Conservation (phyloP, 2,329 filamentous ascomycete genomes). For the Lasiodiplodia citricola region DNA sequence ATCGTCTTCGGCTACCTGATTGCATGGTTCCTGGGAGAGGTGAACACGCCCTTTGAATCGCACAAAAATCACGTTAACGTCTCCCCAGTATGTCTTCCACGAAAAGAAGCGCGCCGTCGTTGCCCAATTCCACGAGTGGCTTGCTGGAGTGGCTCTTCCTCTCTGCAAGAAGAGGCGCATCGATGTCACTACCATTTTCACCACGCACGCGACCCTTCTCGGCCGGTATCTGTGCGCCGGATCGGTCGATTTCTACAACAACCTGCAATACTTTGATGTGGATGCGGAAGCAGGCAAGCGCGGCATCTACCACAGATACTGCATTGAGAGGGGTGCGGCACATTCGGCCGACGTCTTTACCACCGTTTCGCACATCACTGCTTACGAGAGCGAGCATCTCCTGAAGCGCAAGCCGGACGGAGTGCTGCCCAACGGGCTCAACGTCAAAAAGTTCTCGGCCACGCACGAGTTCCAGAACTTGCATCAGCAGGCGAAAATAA, state of each 20-base stretch:
- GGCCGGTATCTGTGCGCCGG: conserved; percentile 96
- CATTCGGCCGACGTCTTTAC: conserved; percentile 97
- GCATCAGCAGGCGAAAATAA: conserved; percentile 94
- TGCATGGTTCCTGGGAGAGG: conserved; percentile 97
- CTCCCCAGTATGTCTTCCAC: conserved; percentile 80
- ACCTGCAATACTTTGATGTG: conserved; percentile 94
- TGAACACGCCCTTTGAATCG: conserved; percentile 49
- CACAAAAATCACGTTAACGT: conserved; percentile 30
- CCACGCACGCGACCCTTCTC: conserved; percentile 93
- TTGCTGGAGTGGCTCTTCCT: conserved; percentile 90
- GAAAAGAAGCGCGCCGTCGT: conserved; percentile 92
- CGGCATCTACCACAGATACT: conserved; percentile 98
- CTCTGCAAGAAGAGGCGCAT: conserved; percentile 92
- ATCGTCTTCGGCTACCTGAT: conserved; percentile 98
- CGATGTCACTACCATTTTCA: conserved; percentile 97
- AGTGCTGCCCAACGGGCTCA: conserved; percentile 93
- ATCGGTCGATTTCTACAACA: conserved; percentile 99
- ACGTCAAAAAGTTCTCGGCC: conserved; percentile 97
- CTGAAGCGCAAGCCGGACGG: conserved; percentile 97
- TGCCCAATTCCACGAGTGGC: conserved; percentile 98
- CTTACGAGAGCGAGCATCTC: conserved; percentile 96
- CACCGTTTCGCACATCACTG: conserved; percentile 97
- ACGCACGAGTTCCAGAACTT: conserved; percentile 99
- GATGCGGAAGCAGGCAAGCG: conserved; percentile 96
- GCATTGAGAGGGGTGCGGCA: conserved; percentile 91